These are phyloP conservation scores for Solanum rostratum DNA, from an alignment of 257 asterid species.

Conservation along the genomic window DNA sequence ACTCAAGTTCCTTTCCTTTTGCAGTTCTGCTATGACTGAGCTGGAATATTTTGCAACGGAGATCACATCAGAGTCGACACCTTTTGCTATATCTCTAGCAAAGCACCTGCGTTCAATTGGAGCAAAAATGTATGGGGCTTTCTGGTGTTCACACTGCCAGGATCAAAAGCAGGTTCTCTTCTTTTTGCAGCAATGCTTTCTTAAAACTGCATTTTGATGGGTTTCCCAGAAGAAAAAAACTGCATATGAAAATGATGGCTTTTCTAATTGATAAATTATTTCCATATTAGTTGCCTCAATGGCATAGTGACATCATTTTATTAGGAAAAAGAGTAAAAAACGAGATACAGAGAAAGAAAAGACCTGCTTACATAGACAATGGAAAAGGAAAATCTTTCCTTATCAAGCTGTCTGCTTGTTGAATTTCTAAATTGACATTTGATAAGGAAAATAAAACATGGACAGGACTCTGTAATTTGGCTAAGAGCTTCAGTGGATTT, in stretches of 20 bases:
- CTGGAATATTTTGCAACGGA: constrained; percentile 45
- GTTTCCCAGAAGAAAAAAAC: background rate
- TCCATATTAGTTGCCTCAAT: background rate
- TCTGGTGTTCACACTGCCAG: constrained; percentile 92
- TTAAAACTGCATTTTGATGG: background rate
- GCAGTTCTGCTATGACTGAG: constrained; percentile 47
- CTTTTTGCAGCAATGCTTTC: background rate
- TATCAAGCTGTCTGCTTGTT: background rate
- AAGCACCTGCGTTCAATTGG: constrained; percentile 64
- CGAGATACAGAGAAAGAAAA: background rate
- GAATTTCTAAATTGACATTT: background rate
- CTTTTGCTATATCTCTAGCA: constrained; percentile 77
- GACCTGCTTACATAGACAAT: background rate
- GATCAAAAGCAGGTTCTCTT: constrained; percentile 70
- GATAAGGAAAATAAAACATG: background rate
- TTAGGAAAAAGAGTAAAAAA: background rate
- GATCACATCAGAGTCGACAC: constrained; percentile 60
- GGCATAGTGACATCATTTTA: background rate
- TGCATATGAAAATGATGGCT: background rate
- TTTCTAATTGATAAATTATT: background rate
- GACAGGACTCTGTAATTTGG: background rate
- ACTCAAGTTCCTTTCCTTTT: background rate
- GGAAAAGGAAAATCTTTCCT: background rate
- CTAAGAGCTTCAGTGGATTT: background rate
- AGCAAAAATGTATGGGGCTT: constrained; percentile 86